Base-by-base conservation (phyloP, 371 early-diverging fungal species). In the Mucor lusitanicus region DNA sequence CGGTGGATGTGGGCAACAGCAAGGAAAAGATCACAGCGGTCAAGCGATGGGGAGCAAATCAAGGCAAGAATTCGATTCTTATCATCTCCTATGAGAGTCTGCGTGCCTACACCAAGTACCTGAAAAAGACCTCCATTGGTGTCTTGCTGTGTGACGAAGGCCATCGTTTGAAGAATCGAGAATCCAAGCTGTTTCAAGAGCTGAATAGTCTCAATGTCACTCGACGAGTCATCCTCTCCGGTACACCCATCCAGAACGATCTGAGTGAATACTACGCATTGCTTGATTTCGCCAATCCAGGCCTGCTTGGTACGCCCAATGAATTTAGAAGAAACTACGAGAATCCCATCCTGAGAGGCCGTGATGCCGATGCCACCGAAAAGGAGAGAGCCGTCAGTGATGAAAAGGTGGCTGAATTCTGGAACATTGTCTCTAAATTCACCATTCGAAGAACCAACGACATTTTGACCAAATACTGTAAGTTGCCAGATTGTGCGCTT, bases 171-270 rank as follows among this genome's bases (percentile, higher is more conserved):
- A 99, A 99, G 77, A 99, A 99, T 74, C 83, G 92, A 39, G 92
- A 85, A 11, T 95, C 95, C 11, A 87, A 91, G 67, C 91, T 97
- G 0, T 98, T 95, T 72, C 86, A 90, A 66, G 92, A 95, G 11
- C 73, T 98, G 33, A 95, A 95, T 67, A 84, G 80, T 35, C 77
- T 97, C 62, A 89, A 92, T 64, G 95, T 95, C 1, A 88, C 91
- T 69, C 83, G 95, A 12, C 85, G 97, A 59, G 94, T 98, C 6
- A 96, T 97, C 71, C 77, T 99, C 15, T 95, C 99, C 0, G 99
- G 99, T 7, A 99, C 99, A 6, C 99, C 99, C 0, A 96, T 99
- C 56, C 99, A 98, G 86, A 99, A 99, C 71, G 97, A 97, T 76
- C 76, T 99, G 46, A 91, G 92, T 32, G 99, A 99, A 79, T 97